phyloP scores from a whole-genome alignment of 2,329 filamentous ascomycete genomes.

The Pleoardoris graminearum region DNA sequence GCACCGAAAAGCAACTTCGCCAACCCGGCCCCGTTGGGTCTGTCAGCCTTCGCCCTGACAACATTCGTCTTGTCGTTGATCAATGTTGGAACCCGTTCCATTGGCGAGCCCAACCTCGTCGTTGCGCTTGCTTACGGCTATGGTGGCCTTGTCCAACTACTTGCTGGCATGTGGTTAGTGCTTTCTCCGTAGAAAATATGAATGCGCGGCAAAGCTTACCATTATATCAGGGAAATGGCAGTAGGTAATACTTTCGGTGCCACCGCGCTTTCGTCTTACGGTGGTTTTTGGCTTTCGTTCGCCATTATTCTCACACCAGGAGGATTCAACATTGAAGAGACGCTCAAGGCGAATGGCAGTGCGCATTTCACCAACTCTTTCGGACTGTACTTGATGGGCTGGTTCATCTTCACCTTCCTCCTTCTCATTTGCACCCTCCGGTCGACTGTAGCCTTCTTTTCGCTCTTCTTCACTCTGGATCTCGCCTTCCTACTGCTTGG shows the following conservation, averaged over 20 bases:
- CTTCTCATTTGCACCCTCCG: constrained; percentile 60
- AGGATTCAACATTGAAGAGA: constrained; percentile 53
- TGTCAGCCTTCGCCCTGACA: constrained; percentile 67
- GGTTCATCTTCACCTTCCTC: constrained; percentile 63
- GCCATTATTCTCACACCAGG: constrained; percentile 62
- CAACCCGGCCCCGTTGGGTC: constrained; percentile 64
- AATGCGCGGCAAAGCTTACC: constrained; percentile 10
- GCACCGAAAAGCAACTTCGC: constrained; percentile 53
- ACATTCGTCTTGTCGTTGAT: constrained; percentile 62
- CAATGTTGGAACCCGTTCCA: constrained; percentile 51
- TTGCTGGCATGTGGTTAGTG: constrained; percentile 60
- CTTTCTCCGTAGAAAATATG: neutral
- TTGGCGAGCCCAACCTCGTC: constrained; percentile 51
- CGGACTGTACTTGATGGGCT: constrained; percentile 62
- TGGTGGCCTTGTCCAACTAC: constrained; percentile 55
- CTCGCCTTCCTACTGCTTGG: constrained; percentile 62
- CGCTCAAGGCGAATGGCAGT: constrained; percentile 38
- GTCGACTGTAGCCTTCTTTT: constrained; percentile 62
- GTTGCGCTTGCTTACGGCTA: constrained; percentile 55
- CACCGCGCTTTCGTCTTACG: constrained; percentile 63
- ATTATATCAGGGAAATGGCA: constrained; percentile 53
- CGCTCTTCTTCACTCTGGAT: constrained; percentile 62
- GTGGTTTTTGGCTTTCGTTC: constrained; percentile 65
- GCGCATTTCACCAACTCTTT: constrained; percentile 57
- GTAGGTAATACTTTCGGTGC: constrained; percentile 67